Base-by-base conservation (phyloP, 2,329 filamentous ascomycete species). In the Pyricularia grisea region DNA sequence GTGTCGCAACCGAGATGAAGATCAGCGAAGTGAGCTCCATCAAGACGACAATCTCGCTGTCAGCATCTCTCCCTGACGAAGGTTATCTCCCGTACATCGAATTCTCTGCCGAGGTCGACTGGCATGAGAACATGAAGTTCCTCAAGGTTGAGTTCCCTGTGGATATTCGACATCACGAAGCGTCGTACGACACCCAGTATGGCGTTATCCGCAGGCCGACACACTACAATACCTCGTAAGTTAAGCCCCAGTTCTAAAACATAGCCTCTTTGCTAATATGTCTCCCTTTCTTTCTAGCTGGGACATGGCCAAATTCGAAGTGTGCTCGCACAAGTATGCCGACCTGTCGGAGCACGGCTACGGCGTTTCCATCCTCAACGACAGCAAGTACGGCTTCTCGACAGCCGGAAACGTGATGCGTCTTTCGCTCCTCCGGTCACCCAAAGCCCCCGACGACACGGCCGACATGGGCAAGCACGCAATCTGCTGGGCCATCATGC, bases 311-410 rank as follows among this genome's bases (percentile, higher is more conserved):
- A 97, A 97, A 76, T 97, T 97, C 74, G 94, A 97, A 81, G 94
- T 97, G 67, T 97, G 93, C 84, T 94, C 92, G 78, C 94, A 97
- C 82, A 94, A 94, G 77, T 97, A 92, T 83, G 94, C 94, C 12
- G 94, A 97, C 78, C 82, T 97, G 30, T 94, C 91, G 0, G 94
- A 97, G 78, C 84, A 92, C 75, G 90, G 90, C 68, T 97, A 97
- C 74, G 94, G 94, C 72, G 93, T 98, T 9, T 94, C 92, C 2
- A 92, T 98, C 71, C 85, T 98, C 70, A 98, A 98, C 76, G 94
- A 98, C 79, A 92, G 89, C 81, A 97, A 97, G 79, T 98, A 97
- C 76, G 94, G 94, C 23, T 98, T 98, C 76, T 94, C 94, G 27
- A 97, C 93, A 17, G 88, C 87, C 65, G 94, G 94, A 63, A 95